Conservation (phyloP, 1,139 yeast species). For the Kodamaea anthophila region DNA sequence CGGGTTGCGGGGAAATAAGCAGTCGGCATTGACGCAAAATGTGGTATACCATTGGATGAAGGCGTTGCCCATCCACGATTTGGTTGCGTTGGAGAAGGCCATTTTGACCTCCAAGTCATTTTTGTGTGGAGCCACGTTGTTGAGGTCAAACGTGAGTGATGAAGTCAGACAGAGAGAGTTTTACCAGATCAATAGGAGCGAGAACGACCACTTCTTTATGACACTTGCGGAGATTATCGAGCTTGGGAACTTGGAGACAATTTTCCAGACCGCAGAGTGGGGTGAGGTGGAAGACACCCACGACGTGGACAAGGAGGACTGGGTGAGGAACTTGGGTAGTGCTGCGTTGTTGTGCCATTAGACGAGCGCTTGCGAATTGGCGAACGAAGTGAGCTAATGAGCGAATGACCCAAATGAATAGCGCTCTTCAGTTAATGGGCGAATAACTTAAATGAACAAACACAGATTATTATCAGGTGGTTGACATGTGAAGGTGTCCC, state of each 20-base stretch:
- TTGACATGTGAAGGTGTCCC: no score
- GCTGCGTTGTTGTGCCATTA: conserved; percentile 54
- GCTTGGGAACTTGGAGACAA: conserved; percentile 75
- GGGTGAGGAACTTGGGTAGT: conserved; percentile 73
- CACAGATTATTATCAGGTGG: no score
- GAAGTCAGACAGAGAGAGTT: conserved; percentile 16
- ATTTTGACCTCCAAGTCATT: conserved; percentile 82
- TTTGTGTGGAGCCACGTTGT: conserved; percentile 57
- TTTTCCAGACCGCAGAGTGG: conserved; percentile 84
- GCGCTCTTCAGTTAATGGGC: neutral
- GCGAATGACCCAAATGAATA: no score
- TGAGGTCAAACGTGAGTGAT: conserved; percentile 34
- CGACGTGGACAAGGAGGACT: conserved; percentile 88
- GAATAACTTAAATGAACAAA: neutral
- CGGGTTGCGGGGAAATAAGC: conserved; percentile 77
- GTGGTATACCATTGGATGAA: conserved; percentile 65
- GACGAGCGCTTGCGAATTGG: neutral
- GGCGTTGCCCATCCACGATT: conserved; percentile 61
- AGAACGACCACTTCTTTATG: conserved; percentile 24
- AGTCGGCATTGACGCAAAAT: conserved; percentile 50
- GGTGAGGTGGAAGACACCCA: conserved; percentile 99
- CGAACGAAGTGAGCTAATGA: neutral
- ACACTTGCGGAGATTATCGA: conserved; percentile 68
- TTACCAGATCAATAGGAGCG: conserved; percentile 31
- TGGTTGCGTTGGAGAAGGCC: conserved; percentile 85